Conservation (phyloP, 2,329 filamentous ascomycete genomes). For the Epichloe coenophiala region DNA sequence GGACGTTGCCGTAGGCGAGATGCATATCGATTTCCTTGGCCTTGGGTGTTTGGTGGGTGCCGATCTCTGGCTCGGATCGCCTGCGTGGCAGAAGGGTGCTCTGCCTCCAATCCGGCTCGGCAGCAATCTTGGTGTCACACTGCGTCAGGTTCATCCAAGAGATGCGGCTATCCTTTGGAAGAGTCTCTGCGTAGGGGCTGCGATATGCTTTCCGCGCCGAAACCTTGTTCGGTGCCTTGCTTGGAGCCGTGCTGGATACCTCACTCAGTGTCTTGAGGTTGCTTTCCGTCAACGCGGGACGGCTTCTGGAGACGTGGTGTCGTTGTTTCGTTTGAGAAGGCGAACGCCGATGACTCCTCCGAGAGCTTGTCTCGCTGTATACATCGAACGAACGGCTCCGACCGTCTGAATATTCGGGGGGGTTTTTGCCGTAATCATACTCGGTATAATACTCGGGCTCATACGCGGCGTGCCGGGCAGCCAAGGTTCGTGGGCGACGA, state of each 20-base stretch:
- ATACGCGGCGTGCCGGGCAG: neutral
- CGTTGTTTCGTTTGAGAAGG: slow-evolving; percentile 19
- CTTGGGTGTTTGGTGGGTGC: slow-evolving; percentile 10
- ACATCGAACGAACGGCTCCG: slow-evolving; percentile 16
- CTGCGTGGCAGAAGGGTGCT: slow-evolving; percentile 19
- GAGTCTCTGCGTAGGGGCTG: slow-evolving; percentile 20
- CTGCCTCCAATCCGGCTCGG: slow-evolving; percentile 5
- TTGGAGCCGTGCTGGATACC: slow-evolving; percentile 34
- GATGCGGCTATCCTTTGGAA: slow-evolving; percentile 28
- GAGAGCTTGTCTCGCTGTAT: slow-evolving; percentile 27
- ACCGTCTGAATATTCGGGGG: slow-evolving; percentile 20
- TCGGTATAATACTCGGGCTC: slow-evolving; percentile 16
- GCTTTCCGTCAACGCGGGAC: slow-evolving; percentile 32
- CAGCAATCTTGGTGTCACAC: slow-evolving; percentile 16
- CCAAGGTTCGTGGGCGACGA: slow-evolving; percentile 1
- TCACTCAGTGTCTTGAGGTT: slow-evolving; percentile 42
- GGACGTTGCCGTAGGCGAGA: slow-evolving; percentile 76
- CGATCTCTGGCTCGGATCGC: slow-evolving; percentile 26
- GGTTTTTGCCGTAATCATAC: slow-evolving; percentile 14
- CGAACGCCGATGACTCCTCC: slow-evolving; percentile 26
- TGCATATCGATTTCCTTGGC: slow-evolving; percentile 67
- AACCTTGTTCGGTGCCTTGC: slow-evolving; percentile 19
- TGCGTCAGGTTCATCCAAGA: slow-evolving; percentile 19
- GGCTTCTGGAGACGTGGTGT: slow-evolving; percentile 16
- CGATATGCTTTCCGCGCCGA: slow-evolving; percentile 19